phyloP scores from a whole-genome alignment of 2,329 filamentous ascomycete genomes.

The Emergomyces orientalis region DNA sequence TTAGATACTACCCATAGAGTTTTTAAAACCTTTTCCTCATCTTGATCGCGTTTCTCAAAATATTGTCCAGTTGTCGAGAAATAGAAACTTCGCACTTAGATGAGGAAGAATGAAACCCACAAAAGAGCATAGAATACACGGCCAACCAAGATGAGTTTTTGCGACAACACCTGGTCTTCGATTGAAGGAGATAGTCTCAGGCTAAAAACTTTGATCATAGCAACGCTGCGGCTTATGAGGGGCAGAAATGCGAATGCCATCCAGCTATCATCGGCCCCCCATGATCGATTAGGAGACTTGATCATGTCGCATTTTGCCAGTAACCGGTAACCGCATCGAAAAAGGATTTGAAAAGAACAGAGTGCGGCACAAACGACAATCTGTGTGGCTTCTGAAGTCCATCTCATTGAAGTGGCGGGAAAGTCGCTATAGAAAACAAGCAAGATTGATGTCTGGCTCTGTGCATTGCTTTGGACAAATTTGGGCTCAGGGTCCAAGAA shows the following conservation, averaged over 20 bases:
- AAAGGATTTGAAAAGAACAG: slow-evolving; percentile 12
- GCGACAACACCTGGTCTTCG: slow-evolving; percentile 7
- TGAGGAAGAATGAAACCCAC: slow-evolving; percentile 7
- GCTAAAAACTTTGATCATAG: slow-evolving; percentile 13
- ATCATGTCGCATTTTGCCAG: slow-evolving; percentile 11
- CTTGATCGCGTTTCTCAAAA: too few species aligned
- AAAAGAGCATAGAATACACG: slow-evolving; percentile 15
- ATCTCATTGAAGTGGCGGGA: slow-evolving; percentile 14
- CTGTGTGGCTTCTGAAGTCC: slow-evolving; percentile 15
- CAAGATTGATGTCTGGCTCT: background rate
- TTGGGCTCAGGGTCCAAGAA: background rate
- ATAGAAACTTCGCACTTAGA: background rate
- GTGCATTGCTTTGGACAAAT: background rate
- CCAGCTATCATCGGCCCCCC: slow-evolving; percentile 17
- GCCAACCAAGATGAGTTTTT: slow-evolving; percentile 13
- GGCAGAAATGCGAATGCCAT: slow-evolving; percentile 15
- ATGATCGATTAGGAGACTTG: slow-evolving; percentile 11
- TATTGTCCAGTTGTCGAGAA: background rate
- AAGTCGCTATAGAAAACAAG: background rate
- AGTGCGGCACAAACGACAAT: slow-evolving; percentile 13
- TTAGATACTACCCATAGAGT: background rate
- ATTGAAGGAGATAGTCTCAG: slow-evolving; percentile 2
- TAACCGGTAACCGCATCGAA: slow-evolving; percentile 14
- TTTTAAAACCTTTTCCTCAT: background rate
- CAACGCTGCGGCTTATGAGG: slow-evolving; percentile 8